phyloP scores from a whole-genome alignment of 2,329 filamentous ascomycete genomes.

The Aspergillus vadensis region DNA sequence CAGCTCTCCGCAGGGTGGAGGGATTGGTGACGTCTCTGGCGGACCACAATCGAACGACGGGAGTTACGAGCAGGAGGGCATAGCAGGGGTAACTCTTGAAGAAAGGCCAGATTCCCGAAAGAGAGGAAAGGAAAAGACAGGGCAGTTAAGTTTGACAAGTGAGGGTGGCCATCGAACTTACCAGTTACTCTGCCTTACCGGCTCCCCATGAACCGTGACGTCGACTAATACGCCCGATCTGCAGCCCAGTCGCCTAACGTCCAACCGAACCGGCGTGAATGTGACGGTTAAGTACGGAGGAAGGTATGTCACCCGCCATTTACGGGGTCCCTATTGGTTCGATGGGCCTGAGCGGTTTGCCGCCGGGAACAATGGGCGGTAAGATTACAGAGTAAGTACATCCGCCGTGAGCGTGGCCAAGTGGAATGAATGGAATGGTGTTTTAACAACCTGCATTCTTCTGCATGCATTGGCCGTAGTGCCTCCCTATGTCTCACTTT shows the following conservation, averaged over 20 bases:
- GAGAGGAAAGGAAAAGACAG: neutral
- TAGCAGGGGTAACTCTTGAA: neutral
- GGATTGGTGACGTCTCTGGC: neutral
- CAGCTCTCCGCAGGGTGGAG: slow-evolving; percentile 13
- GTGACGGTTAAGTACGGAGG: neutral
- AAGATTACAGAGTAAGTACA: neutral
- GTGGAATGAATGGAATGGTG: neutral
- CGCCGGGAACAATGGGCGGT: neutral
- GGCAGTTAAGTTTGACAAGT: neutral
- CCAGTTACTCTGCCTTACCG: neutral
- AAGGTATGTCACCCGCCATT: neutral
- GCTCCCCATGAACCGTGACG: slow-evolving; percentile 9
- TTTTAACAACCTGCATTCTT: neutral
- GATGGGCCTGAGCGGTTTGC: neutral
- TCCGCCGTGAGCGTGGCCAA: neutral
- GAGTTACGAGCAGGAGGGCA: neutral
- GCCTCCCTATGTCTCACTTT: neutral
- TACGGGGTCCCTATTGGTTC: neutral
- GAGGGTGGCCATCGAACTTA: slow-evolving; percentile 1
- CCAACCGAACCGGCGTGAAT: no score
- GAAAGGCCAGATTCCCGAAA: neutral
- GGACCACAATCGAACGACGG: neutral
- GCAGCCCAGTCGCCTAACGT: neutral
- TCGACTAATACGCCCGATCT: slow-evolving; percentile 2
- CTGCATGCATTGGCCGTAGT: neutral